Evolutionary conservation across 2,329 filamentous ascomycete genomes (phyloP).

Genomic region (Fusarium sp.): DNA sequence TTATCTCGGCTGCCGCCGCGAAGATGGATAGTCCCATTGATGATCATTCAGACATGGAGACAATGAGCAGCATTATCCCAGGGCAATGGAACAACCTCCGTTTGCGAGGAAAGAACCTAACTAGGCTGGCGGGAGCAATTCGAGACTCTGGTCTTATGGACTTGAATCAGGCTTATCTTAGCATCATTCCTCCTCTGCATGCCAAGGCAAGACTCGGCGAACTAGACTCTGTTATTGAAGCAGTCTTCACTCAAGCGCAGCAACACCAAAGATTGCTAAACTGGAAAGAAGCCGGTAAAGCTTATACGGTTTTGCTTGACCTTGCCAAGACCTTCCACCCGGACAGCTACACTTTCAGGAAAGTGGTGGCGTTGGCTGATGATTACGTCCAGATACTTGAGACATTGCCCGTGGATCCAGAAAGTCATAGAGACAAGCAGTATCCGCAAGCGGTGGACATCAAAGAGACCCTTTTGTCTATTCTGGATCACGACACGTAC

Average conservation of each 20-base stretch:
- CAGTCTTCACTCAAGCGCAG: background rate
- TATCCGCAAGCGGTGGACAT: too few species aligned
- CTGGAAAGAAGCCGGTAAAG: background rate
- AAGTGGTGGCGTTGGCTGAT: background rate
- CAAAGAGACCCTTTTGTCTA: too few species aligned
- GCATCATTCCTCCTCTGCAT: background rate
- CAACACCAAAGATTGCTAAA: background rate
- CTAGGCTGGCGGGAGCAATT: background rate
- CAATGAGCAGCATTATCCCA: accelerated
- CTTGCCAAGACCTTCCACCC: background rate
- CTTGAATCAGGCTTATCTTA: background rate
- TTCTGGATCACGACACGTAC: too few species aligned
- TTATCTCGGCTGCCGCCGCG: background rate
- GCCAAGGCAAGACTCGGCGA: background rate
- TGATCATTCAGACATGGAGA: background rate
- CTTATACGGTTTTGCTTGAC: background rate
- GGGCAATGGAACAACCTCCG: background rate
- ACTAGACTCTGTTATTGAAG: background rate
- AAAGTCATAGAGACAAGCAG: background rate
- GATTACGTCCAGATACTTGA: background rate
- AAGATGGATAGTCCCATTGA: background rate
- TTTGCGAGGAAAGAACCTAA: background rate
- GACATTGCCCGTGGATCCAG: too few species aligned
- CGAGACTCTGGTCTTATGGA: background rate
- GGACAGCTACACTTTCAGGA: background rate